Base-by-base conservation (phyloP, 2,329 filamentous ascomycete species). In the Ophiocordyceps camponoti-saundersi region DNA sequence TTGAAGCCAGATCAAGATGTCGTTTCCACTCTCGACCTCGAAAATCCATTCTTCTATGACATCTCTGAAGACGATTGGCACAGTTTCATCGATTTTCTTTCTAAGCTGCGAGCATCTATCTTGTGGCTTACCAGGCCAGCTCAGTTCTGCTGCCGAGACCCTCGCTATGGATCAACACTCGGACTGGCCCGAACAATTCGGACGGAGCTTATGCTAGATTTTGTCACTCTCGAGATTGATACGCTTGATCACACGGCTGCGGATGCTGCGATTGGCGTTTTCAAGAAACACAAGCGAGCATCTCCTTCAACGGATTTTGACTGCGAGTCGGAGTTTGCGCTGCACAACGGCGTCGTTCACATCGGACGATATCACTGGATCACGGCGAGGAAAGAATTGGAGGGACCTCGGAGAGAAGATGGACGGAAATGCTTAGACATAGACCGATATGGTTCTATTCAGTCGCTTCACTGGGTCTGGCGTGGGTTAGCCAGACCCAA, bases 61-160 rank as follows among this genome's bases (percentile, higher is more conserved):
- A 50, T 53, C 3, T 45, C 45, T 15, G 7, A 44, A n/a, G n/a
- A 46, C 7, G 26, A 39, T 3, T 55, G 51, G 18, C 26, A 41
- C 0, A 26, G 20, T 2, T 52, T 58, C 15, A 48, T 49, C 52
- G 21, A 36, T 42, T 11, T 47, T 56, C 23, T 59, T 54, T 6
- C 42, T 2, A 43, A 22, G 23, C 12, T 43, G 49, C 1, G 47
- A 8, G 16, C 34, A 21, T 34, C 26, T 30, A 5, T 48, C 3
- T 22, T 51, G 10, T 51, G 50, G 50, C 21, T 48, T 5, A 51
- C 48, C 6, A 29, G 42, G 3, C 26, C 47, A 13, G 23, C 39
- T 7, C 50, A 51, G 8, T 40, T 48, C 16, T 43, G 29, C 11
- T 46, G 42, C 39, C 21, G 20, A 6, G 47, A 48, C 32, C 47